Evolutionary conservation across 1,284 basidiomycete species (phyloP).

Genomic region (Rhodotorula glutinis): DNA sequence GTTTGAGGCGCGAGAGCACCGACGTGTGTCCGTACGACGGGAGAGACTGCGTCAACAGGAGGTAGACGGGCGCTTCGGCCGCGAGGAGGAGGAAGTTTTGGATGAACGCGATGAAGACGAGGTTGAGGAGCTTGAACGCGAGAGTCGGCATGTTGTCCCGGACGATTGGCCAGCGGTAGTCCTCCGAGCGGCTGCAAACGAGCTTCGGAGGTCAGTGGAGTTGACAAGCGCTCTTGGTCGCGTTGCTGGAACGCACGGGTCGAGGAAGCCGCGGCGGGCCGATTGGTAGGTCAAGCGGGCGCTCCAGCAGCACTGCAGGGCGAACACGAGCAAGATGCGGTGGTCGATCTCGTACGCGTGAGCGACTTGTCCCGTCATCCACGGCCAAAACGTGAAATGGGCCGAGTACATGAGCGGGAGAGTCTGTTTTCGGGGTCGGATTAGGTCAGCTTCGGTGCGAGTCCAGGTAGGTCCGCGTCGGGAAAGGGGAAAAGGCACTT

Average conservation of each 20-base stretch:
- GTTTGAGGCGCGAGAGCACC: constrained; percentile 52
- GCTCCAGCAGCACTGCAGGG: constrained; percentile 47
- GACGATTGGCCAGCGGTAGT: constrained; percentile 85
- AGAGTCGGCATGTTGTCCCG: constrained; percentile 63
- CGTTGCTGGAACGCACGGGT: constrained; percentile 42
- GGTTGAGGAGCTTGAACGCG: constrained; percentile 74
- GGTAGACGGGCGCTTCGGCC: constrained; percentile 45
- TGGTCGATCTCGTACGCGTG: constrained; percentile 41
- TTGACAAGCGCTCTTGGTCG: background rate
- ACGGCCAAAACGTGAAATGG: constrained; percentile 57
- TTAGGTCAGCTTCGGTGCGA: too few relatives aligned
- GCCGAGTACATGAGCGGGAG: constrained; percentile 73
- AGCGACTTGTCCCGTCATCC: constrained; percentile 20
- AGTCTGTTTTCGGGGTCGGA: constrained; percentile 48
- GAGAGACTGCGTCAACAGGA: constrained; percentile 58
- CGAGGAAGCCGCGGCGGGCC: constrained; percentile 77
- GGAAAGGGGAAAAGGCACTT: background rate
- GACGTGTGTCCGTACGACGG: constrained; percentile 46
- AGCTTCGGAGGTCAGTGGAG: background rate
- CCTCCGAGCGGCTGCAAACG: constrained; percentile 63
- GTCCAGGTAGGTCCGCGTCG: too few relatives aligned
- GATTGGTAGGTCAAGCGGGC: constrained; percentile 76
- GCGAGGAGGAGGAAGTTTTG: constrained; percentile 76
- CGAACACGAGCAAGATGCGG: constrained; percentile 48
- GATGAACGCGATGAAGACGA: constrained; percentile 72